Conservation (phyloP, 2,329 filamentous ascomycete genomes). For the Ophidiomyces ophidiicola region DNA sequence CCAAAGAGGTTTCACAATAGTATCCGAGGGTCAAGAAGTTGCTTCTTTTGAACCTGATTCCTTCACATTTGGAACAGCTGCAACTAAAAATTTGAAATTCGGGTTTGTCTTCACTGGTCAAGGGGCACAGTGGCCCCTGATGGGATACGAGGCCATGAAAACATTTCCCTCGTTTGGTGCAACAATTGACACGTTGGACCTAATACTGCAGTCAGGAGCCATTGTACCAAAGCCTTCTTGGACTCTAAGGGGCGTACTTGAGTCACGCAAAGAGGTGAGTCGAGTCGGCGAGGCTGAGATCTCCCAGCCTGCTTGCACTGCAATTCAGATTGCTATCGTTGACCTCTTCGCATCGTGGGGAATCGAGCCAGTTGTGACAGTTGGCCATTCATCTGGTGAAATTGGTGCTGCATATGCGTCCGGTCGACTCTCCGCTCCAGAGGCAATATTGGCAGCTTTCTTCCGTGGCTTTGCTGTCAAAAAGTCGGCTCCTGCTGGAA, state of each 20-base stretch:
- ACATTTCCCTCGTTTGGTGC: not conserved
- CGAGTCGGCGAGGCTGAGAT: slow-evolving; percentile 15
- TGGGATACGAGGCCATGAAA: slow-evolving; percentile 7
- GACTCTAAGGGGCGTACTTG: not conserved
- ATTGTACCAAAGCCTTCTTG: not conserved
- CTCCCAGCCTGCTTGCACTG: slow-evolving; percentile 20
- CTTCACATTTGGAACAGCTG: not conserved
- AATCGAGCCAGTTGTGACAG: slow-evolving; percentile 14
- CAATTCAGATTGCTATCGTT: slow-evolving; percentile 19
- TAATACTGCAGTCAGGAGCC: not conserved
- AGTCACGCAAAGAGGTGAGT: not conserved
- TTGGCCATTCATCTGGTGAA: slow-evolving; percentile 21
- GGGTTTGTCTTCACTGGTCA: slow-evolving; percentile 16
- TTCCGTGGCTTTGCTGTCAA: slow-evolving; percentile 13
- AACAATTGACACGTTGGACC: not conserved
- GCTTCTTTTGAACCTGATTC: too few relatives aligned
- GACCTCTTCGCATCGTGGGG: slow-evolving; percentile 15
- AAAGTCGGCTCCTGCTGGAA: not conserved
- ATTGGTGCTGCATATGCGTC: slow-evolving; percentile 20
- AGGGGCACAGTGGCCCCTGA: slow-evolving; percentile 13
- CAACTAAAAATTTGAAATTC: not conserved
- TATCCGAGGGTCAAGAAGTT: not conserved
- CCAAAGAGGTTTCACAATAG: not conserved
- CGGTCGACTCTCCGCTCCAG: slow-evolving; percentile 9
- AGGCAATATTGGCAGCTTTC: slow-evolving; percentile 16